phyloP scores from a whole-genome alignment of 2,329 filamentous ascomycete genomes.

The Leptographium lundbergii region DNA sequence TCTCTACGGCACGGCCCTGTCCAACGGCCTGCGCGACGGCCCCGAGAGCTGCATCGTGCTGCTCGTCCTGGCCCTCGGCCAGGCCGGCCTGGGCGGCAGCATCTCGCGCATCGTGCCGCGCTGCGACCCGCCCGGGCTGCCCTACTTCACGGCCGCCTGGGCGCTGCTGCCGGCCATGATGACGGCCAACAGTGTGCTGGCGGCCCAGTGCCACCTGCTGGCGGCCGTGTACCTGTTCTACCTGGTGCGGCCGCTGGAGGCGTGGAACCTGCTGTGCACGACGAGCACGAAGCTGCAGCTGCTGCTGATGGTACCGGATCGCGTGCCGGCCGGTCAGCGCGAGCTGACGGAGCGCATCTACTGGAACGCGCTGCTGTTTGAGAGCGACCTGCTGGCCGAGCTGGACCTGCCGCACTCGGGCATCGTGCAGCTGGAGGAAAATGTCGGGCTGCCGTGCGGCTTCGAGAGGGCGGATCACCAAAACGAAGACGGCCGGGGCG shows the following conservation, averaged over 20 bases:
- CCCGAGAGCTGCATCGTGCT: constrained; percentile 74
- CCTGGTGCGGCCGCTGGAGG: constrained; percentile 67
- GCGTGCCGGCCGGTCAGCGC: constrained; percentile 56
- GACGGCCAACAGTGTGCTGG: constrained; percentile 65
- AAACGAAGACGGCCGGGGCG: constrained; percentile 21
- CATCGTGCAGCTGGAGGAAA: constrained; percentile 71
- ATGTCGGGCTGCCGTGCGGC: constrained; percentile 63
- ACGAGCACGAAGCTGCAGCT: constrained; percentile 74
- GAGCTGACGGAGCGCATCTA: constrained; percentile 69
- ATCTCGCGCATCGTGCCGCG: constrained; percentile 59
- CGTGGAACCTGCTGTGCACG: constrained; percentile 68
- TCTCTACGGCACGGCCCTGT: constrained; percentile 63
- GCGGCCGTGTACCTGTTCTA: constrained; percentile 77
- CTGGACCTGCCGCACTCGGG: constrained; percentile 72
- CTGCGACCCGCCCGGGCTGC: constrained; percentile 60
- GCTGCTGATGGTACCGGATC: constrained; percentile 58
- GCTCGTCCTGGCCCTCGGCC: constrained; percentile 63
- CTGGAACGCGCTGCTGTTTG: constrained; percentile 73
- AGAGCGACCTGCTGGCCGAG: constrained; percentile 69
- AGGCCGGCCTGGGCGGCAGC: constrained; percentile 62
- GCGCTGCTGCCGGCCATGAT: constrained; percentile 63
- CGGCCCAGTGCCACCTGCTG: constrained; percentile 68
- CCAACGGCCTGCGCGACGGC: constrained; percentile 64
- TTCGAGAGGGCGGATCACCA: constrained; percentile 36
- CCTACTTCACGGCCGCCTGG: constrained; percentile 75